Base-by-base conservation (phyloP, 2,329 filamentous ascomycete species). In the Mycosphaerelloides madeirae region DNA sequence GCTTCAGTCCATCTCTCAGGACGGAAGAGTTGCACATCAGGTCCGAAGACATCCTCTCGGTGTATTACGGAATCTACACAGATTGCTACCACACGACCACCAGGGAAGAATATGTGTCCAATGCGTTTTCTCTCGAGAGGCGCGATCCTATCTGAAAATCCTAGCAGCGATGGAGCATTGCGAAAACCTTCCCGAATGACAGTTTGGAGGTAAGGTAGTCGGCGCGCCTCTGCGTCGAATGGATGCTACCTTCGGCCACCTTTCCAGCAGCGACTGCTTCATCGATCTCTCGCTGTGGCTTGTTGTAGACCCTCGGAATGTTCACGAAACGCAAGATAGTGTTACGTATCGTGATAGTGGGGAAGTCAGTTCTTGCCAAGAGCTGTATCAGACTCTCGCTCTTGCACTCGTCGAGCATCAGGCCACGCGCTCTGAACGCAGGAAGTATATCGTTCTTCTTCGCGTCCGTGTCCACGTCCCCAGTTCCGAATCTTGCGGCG, bases 361-460 rank as follows among this genome's bases (percentile, higher is more conserved):
- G 75, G 8, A 73, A 76, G 44, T 77, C 74, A 3, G 72, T 71
- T 13, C 73, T 73, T 0, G 74, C 74, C n/a, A 31, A 25, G 9
- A 41, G 31, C 13, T 41, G 31, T 13, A 43, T 11, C 6, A 49
- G 20, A n/a, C 32, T 33, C 22, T 49, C 46, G 16, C 40, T 20
- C 25, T 44, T 32, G 13, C 36, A 40, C 22, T 43, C 28, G 12
- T 36, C 36, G 8, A n/a, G 36, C 7, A 28, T 46, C 11, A 49
- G 34, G 5, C 43, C 43, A 29, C 44, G 43, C 8, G 41, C 31
- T 13, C 43, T 31, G 39, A 49, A 49, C 28, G 25, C 38, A 3
- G 38, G 39, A 6, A 49, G 18, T 43, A 49, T 49, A n/a, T 49
- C 39, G 14, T 41, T 41, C 12, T 48, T 36, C 3, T 19, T 14